These are phyloP conservation scores for Sherardia arvensis DNA, from an alignment of 257 asterid species.

Conservation along the genomic window DNA sequence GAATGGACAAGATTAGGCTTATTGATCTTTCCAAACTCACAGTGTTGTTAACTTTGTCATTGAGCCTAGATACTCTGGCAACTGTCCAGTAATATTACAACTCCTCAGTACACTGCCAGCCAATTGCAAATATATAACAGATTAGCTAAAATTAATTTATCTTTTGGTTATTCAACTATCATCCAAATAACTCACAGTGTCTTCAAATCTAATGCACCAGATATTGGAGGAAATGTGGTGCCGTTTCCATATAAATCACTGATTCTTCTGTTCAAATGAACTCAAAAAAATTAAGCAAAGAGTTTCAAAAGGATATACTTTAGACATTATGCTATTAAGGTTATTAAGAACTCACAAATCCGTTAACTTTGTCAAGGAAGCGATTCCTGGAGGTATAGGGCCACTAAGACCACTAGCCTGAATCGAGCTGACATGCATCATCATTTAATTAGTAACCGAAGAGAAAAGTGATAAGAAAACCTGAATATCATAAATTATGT, in stretches of 20 bases:
- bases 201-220: constrained; percentile 20
- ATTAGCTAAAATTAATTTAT: constrained; percentile 6
- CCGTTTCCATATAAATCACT: constrained; percentile 55
- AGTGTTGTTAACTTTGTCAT: constrained; percentile 27
- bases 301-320: background rate
- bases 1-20: no score
- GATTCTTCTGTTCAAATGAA: constrained; percentile 44
- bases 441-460: background rate
- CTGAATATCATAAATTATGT: background rate
- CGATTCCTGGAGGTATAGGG: constrained; percentile 56
- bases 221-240: constrained; percentile 42
- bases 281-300: background rate
- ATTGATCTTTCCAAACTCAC: constrained; percentile 20
- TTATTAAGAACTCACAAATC: constrained; percentile 56
- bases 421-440: constrained; percentile 30
- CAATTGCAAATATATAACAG: background rate
- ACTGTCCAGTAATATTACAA: no score
- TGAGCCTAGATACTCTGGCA: constrained; percentile 39
- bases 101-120: constrained; percentile 48
- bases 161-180: background rate
- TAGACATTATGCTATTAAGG: background rate
- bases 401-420: no score
- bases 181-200: constrained; percentile 39
- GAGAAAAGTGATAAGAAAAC: background rate
- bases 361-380: constrained; percentile 40